Percentiles rank a stretch among this genome's conserved stretches.
These are phyloP conservation scores for Naganishia vaughanmartiniae DNA, from an alignment of 768 basidiomycete genomes.

Conservation along the genomic window DNA sequence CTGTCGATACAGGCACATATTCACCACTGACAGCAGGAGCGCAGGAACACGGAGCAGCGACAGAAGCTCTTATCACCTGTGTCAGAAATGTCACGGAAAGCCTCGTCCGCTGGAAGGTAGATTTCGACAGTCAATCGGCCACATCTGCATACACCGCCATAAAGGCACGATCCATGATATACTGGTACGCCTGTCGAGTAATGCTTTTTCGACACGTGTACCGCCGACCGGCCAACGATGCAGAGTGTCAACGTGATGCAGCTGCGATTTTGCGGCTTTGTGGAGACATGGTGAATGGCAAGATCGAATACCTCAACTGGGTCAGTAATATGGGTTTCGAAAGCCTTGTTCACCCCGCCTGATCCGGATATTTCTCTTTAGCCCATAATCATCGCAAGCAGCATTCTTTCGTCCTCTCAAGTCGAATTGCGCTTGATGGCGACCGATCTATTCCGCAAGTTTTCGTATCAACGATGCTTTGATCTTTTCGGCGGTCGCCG, in stretches of 20 bases:
- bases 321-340: not conserved
- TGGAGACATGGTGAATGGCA: not conserved
- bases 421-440: not conserved
- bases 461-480: constrained; percentile 17
- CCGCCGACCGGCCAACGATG: not conserved
- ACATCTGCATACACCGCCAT: too few relatives aligned
- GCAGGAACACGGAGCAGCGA: constrained; percentile 1
- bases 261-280: not conserved
- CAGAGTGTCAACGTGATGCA: constrained; percentile 7
- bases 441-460: constrained; percentile 8
- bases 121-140: too few relatives aligned
- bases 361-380: not conserved
- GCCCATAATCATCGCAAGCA: constrained; percentile 17
- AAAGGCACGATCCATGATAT: not conserved
- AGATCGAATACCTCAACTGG: constrained; percentile 16
- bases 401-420: constrained; percentile 4
- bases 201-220: constrained; percentile 9
- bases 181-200: constrained; percentile 5
- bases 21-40: not conserved
- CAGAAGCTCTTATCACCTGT: not conserved
- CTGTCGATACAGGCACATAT: not conserved
- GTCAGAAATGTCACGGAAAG: constrained; percentile 1
- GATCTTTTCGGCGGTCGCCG: not conserved
- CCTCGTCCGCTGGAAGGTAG: not conserved
- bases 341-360: not conserved